Evolutionary conservation across 768 basidiomycete genomes (phyloP), one percentile per base, ranked within the genome.

Genomic region (Lactarius tabidus): DNA sequence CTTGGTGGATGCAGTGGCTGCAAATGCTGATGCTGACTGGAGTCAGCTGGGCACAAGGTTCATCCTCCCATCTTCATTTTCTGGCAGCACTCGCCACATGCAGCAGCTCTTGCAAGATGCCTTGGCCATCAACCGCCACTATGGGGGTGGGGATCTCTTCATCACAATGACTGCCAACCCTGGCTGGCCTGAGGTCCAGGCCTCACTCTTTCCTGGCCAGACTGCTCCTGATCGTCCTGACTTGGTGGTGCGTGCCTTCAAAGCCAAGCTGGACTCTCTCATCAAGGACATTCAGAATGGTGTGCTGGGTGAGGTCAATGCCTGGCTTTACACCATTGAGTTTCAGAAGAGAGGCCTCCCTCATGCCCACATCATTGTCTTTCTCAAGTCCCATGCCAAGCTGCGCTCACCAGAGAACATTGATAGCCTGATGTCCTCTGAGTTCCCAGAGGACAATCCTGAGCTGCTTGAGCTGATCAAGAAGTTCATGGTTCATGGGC

Each of bases 341-440:
- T 86, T 84, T 68, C 84, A 86, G 69, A 86, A 85, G 64, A 70
- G 80, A 0, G 81, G 82, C 0, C 77, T 0, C 84, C 84, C n/a
- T 29, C 83, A 85, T 66, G 78, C 80, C 69, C 85, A 87, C 70
- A n/a, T 80, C 12, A 68, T 85, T 1, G 72, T 86, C 52, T 79
- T 81, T 64, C 70, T 85, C 1, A 38, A 74, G n/a, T 51, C 74
- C 0, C 58, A 57, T 0, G 41, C 72, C 62, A 80, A 80, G 62
- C 70, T 84, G 2, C 36, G 28, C 0, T 75, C 72, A 15, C 71
- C 79, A 6, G 72, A 71, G 8, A 73, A 76, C 23, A 71, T 86
- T 8, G 78, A 85, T 67, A 64, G 69, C 20, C 57, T 75, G 36
- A 78, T 84, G 43, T 77, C 67, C 12, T 79, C 83, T 17, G 60